Evolutionary conservation across 495 filamentous ascomycete genomes (phyloP), one percentile per base, ranked within the genome.

Genomic region (Penicillium mononematosum): DNA sequence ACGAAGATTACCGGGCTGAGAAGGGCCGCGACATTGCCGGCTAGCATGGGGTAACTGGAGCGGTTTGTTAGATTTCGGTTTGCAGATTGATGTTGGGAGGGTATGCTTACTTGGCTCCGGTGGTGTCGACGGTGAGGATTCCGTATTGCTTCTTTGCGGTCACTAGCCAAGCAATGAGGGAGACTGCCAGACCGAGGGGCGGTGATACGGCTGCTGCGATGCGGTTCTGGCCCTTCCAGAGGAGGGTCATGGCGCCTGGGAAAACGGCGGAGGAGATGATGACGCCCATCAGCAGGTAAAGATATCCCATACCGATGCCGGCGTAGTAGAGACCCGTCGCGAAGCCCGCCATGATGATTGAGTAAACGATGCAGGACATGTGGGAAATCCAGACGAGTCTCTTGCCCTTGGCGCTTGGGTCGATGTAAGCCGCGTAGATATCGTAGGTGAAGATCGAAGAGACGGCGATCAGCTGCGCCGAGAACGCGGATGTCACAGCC

Each of bases 391-490:
- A 91, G 49, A 98, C 95, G 5, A 98, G 83, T 31, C 79, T 83
- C 71, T 85, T 87, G 38, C 92, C 92, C 63, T 82, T 84, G 39
- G 88, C 84, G 9, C 58, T 36, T 12, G 83, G 84, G 20, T 81
- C 68, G 63, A 81, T 74, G 55, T 82, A 82, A 11, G 75, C 75
- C 50, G 91, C 85, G 72, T 92, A 94, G 53, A 96, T 83, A 69
- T 98, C 93, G 66, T 96, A 98, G 39, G 92, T 96, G 73, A 87
- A 88, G 72, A 98, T 96, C 27, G 88, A 92, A 20, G 88, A 92
- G 44, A 96, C 92, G 38, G 93, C 92, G 56, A 98, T 96, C 29
- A 96, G 75, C 70, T 97, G 90, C 0, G 90, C 88, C 14, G 92
- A 96, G 50, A 87, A 89, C 11, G 93, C 92, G 11, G 85, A 90